Evolutionary conservation across 2,329 filamentous ascomycete species (phyloP), one percentile per base, ranked within the genome.

Genomic region (Botrytis hyacinthi): DNA sequence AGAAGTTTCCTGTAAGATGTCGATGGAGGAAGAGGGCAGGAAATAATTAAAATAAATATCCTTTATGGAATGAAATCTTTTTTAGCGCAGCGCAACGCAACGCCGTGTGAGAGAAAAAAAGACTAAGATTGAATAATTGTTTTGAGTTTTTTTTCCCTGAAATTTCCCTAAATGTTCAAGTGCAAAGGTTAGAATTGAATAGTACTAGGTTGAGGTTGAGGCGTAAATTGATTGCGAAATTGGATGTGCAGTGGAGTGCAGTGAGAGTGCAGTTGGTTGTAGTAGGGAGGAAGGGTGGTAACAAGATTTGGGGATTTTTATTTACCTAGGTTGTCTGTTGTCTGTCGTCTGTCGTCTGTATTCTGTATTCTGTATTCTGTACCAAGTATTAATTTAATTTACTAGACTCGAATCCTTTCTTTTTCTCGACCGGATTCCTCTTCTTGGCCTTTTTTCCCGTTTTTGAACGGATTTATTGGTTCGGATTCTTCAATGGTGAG

Each of bases 171-270:
- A 40, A 40, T 14, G 63, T 37, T 35, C 40, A 54, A 67, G 63
- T n/a, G 63, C 14, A 26, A 54, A 40, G 46, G 46, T 67, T 54
- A 54, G 65, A 67, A 54, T 54, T n/a, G 46, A 65, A 65, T 22
- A 1, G 40, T 44, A 32, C 40, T 22, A 44, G 61, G 60, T 63
- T 42, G 51, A 61, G 61, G 63, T 54, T 37, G 44, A 54, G 32
- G 65, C 32, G 46, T 40, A 67, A 7, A 54, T 40, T 29, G 46
- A 40, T 40, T 37, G 63, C 63, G 63, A 54, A 51, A n/a, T 51
- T 51, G 32, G 32, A 37, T 26, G 32, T 67, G 44, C 40, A 63
- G 35, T 42, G 60, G 26, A 54, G 60, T 62, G 5, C 22, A n/a
- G 60, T 14, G 40, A 40, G 37, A 42, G 40, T 26, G 29, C 29